A percentile compares a stretch with the other conserved stretches of the same genome.
Conservation (phyloP, 2,329 filamentous ascomycete genomes). For the Colletotrichum limetticola region DNA sequence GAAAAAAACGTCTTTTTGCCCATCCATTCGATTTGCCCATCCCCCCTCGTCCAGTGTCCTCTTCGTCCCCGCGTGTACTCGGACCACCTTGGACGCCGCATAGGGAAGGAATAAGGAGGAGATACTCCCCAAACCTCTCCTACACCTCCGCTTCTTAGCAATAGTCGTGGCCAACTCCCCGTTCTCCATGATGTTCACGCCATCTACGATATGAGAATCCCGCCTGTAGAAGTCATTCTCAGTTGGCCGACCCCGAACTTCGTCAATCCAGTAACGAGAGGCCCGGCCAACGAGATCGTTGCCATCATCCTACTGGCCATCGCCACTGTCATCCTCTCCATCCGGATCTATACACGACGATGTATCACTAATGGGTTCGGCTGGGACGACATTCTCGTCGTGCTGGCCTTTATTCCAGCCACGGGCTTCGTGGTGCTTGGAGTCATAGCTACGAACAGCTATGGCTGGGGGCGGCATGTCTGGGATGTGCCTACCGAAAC, state of each 20-base stretch:
- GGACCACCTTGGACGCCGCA: background rate
- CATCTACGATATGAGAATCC: constrained; percentile 36
- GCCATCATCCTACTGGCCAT: constrained; percentile 41
- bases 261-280: constrained; percentile 44
- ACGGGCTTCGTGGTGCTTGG: constrained; percentile 44
- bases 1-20: constrained; percentile 19
- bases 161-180: background rate
- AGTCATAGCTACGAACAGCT: constrained; percentile 39
- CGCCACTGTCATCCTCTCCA: constrained; percentile 44
- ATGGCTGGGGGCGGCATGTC: constrained; percentile 46
- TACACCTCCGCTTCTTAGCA: background rate
- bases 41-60: constrained; percentile 2
- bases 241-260: constrained; percentile 48
- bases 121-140: background rate
- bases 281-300: constrained; percentile 42
- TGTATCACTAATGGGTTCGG: constrained; percentile 48
- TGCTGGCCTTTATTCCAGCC: constrained; percentile 49
- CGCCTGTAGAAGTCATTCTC: constrained; percentile 36
- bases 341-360: constrained; percentile 49
- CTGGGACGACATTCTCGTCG: constrained; percentile 49
- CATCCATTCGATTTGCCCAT: constrained; percentile 13
- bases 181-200: constrained; percentile 22
- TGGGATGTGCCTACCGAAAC: constrained; percentile 45
- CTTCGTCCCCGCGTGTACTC: constrained; percentile 1
- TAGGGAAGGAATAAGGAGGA: constrained; percentile 18